Evolutionary conservation across 305 asterid genomes (phyloP), one percentile per base, ranked within the genome.

Genomic region (Fraxinus angustifolia): DNA sequence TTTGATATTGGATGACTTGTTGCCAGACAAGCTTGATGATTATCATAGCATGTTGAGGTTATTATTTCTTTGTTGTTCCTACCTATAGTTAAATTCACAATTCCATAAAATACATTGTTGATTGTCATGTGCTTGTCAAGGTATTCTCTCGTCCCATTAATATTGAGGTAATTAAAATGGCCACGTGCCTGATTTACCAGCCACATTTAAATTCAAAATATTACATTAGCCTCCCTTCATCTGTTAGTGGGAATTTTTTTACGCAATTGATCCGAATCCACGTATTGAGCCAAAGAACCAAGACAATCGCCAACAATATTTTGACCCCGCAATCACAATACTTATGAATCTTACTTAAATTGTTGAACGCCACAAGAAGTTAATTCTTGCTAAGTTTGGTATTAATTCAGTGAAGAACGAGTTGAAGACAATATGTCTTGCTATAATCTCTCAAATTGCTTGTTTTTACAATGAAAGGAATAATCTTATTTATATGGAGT

Each of bases 11-110:
- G 99, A 95, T 84, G 99, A 95, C 84, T 81, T 93, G 85, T 91
- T 93, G 30, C 97, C 95, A 2, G 94, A 90, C 56, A 92, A 90
- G 82, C 91, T 92, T 78, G 98, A 93, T 83, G 98, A 93, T 86
- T 95, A 95, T 91, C 97, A 93, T 83, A 91, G 90, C 94, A 92
- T 90, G 97, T 84, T 93, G 90, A 95, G 98, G 99, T 95, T 81
- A 82, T 35, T 83, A 62, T 56, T 40, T 53, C 8, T 82, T 78
- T 17, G 75, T 50, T 65, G 53, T 80, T 79, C 50, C 71, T 71
- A 81, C 34, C 65, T 84, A 26, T 50, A 60, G 76, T 73, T 81
- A 17, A 80, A 40, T 65, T 56, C 65, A 65, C 42, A 38, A 38
- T 72, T 77, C 17, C 67, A 71, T 73, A 42, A 56, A 35, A 14